These are phyloP conservation scores for Termitomyces sp. DNA, from an alignment of 768 basidiomycete genomes.

Conservation along the genomic window DNA sequence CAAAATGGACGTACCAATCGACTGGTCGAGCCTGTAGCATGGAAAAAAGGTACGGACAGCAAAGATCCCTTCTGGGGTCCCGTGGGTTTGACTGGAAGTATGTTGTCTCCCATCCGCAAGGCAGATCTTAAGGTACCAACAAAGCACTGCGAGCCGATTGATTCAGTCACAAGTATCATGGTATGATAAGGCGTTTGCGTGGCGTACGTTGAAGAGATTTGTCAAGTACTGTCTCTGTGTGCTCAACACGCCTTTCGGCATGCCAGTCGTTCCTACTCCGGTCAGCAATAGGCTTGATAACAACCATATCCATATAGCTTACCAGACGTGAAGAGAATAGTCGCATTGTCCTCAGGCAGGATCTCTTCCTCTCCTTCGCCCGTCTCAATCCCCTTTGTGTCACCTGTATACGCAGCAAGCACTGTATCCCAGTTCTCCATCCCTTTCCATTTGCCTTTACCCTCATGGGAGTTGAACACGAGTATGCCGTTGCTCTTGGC, in stretches of 20 bases:
- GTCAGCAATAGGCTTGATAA: not conserved
- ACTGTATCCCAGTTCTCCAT: conserved; percentile 34
- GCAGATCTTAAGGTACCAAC: conserved; percentile 26
- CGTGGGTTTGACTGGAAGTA: conserved; percentile 21
- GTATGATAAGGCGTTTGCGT: not conserved
- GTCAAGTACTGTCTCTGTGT: conserved; percentile 45
- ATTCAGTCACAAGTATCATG: not conserved
- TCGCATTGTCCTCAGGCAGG: conserved; percentile 41
- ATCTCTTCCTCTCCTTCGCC: conserved; percentile 25
- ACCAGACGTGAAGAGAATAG: conserved; percentile 52
- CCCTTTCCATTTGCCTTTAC: conserved; percentile 35
- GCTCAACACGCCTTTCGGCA: conserved; percentile 43
- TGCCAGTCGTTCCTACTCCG: conserved; percentile 24
- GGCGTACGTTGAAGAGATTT: conserved; percentile 37
- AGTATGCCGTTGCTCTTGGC: conserved; percentile 30
- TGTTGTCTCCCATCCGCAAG: conserved; percentile 32
- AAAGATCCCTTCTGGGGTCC: conserved; percentile 38
- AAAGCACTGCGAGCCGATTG: conserved; percentile 20
- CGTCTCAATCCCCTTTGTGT: conserved; percentile 20
- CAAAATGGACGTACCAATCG: conserved; percentile 8
- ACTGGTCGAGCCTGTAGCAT: conserved; percentile 39
- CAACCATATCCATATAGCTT: not conserved
- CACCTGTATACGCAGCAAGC: conserved; percentile 26
- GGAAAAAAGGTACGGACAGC: conserved; percentile 54
- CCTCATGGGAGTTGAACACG: conserved; percentile 29